phyloP scores from a whole-genome alignment of 306 rosid species.

The Quercus suber region DNA sequence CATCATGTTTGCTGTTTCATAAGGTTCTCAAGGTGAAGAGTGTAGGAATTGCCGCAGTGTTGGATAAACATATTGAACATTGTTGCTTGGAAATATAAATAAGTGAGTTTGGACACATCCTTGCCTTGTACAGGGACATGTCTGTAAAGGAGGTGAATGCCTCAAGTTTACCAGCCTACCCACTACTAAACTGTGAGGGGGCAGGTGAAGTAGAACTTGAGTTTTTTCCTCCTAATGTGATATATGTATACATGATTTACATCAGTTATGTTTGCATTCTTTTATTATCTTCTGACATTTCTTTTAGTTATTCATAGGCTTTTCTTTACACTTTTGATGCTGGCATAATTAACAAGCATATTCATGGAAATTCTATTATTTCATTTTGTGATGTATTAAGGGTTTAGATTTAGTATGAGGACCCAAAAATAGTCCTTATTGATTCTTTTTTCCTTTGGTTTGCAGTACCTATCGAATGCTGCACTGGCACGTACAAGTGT shows the following conservation, averaged over 20 bases:
- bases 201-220: background rate
- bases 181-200: background rate
- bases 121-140: background rate
- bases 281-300: background rate
- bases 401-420: background rate
- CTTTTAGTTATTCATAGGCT: background rate
- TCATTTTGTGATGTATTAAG: background rate
- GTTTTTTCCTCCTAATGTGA: background rate
- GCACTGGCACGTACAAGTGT: constrained; percentile 99
- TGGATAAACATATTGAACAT: too few relatives aligned
- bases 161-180: constrained; percentile 2
- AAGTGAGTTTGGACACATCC: background rate
- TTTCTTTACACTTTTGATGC: background rate
- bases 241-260: background rate
- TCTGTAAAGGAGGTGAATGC: background rate
- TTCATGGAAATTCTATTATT: background rate
- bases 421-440: constrained; percentile 9
- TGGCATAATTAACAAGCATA: too few relatives aligned
- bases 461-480: constrained; percentile 97
- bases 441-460: background rate
- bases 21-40: background rate
- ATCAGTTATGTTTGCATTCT: background rate
- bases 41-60: background rate
- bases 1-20: background rate
- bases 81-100: too few relatives aligned